Conservation (phyloP, 192 early-diverging fungal genomes). For the Irineochytrium annulatum region DNA sequence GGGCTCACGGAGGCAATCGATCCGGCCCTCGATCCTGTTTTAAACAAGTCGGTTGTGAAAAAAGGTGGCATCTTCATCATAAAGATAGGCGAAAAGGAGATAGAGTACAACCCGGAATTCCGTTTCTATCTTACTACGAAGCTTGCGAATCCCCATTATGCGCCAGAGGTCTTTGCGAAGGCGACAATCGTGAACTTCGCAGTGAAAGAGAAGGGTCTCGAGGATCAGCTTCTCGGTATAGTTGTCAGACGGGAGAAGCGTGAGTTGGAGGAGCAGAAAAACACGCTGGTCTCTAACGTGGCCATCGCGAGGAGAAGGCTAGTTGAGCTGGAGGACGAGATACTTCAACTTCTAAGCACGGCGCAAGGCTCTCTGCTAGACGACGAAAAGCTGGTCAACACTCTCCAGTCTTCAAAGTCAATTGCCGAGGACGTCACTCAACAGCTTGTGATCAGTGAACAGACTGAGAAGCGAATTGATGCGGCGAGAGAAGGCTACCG, state of each 20-base stretch:
- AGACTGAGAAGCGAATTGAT: slow-evolving; percentile 61
- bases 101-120: slow-evolving; percentile 62
- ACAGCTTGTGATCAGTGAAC: slow-evolving; percentile 56
- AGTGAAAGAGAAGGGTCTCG: slow-evolving; percentile 58
- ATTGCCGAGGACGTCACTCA: slow-evolving; percentile 58
- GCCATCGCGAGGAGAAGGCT: slow-evolving; percentile 56
- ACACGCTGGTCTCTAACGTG: slow-evolving; percentile 50
- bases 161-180: slow-evolving; percentile 63
- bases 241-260: slow-evolving; percentile 54
- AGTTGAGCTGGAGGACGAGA: slow-evolving; percentile 59
- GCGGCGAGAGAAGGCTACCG: slow-evolving; percentile 58
- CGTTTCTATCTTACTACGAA: slow-evolving; percentile 60
- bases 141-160: slow-evolving; percentile 54
- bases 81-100: slow-evolving; percentile 57
- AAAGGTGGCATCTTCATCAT: slow-evolving; percentile 51
- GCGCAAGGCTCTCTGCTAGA: slow-evolving; percentile 61
- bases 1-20: slow-evolving; percentile 53
- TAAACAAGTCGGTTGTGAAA: slow-evolving; percentile 58
- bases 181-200: slow-evolving; percentile 62
- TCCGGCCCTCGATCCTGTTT: slow-evolving; percentile 51
- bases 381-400: slow-evolving; percentile 60
- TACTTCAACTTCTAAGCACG: slow-evolving; percentile 55
- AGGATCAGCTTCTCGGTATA: slow-evolving; percentile 60
- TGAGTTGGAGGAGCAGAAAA: slow-evolving; percentile 61
- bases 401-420: slow-evolving; percentile 57